phyloP scores from a whole-genome alignment of 495 filamentous ascomycete genomes.

The Penicillium verhagenii region DNA sequence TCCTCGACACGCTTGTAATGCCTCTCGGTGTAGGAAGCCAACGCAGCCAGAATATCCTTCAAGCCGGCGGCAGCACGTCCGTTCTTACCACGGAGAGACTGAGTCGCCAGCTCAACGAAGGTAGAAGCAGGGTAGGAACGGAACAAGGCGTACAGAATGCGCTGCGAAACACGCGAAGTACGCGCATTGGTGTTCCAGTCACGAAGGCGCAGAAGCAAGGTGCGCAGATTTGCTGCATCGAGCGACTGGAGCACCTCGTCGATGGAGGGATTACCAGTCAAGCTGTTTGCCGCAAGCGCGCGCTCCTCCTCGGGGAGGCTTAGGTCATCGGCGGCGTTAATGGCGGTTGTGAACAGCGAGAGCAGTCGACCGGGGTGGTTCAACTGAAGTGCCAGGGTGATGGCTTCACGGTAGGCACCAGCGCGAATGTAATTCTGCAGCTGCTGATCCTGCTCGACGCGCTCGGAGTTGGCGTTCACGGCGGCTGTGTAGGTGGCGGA shows the following conservation, averaged over 20 bases:
- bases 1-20: constrained; percentile 87
- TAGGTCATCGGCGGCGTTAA: constrained; percentile 55
- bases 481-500: constrained; percentile 70
- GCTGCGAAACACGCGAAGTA: constrained; percentile 81
- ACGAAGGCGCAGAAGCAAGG: constrained; percentile 72
- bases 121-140: constrained; percentile 71
- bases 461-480: constrained; percentile 66
- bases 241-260: constrained; percentile 81
- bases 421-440: constrained; percentile 87
- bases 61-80: constrained; percentile 58
- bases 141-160: constrained; percentile 77
- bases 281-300: constrained; percentile 30
- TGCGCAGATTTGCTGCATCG: constrained; percentile 76
- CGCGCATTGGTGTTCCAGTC: constrained; percentile 97
- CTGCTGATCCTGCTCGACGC: constrained; percentile 89
- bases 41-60: constrained; percentile 77
- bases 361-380: constrained; percentile 90
- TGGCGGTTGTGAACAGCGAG: constrained; percentile 74
- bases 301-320: constrained; percentile 22
- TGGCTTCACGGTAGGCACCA: constrained; percentile 84
- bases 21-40: constrained; percentile 85
- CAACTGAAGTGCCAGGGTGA: constrained; percentile 84
- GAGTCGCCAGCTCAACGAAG: constrained; percentile 60
- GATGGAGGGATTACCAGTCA: constrained; percentile 74
- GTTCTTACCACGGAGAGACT: constrained; percentile 36